A percentile compares a stretch with the other conserved stretches of the same genome.
Conservation (phyloP, 2,329 filamentous ascomycete genomes). For the Penicillium aurantiogriseum region DNA sequence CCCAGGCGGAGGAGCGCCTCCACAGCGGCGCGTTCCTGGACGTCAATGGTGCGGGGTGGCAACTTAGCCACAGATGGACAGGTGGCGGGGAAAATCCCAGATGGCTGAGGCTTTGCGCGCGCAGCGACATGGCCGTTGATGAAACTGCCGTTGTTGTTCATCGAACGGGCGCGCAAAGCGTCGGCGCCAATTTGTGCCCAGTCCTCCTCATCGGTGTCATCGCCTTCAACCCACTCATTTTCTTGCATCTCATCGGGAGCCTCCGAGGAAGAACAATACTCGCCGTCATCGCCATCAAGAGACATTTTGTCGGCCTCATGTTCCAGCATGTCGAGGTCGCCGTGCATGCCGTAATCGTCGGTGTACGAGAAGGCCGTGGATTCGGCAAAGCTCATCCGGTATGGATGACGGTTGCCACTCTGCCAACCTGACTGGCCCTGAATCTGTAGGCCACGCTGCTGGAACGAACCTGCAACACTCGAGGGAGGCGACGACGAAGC, state of each 20-base stretch:
- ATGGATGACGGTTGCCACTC: constrained; percentile 41
- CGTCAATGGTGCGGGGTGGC: constrained; percentile 38
- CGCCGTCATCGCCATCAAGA: constrained; percentile 64
- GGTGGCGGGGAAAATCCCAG: constrained; percentile 23
- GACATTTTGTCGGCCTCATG: constrained; percentile 96
- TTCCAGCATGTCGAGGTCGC: constrained; percentile 68
- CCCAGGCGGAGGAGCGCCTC: constrained; percentile 50
- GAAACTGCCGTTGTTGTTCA: constrained; percentile 47
- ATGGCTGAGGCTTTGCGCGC: constrained; percentile 21
- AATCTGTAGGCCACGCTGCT: constrained; percentile 49
- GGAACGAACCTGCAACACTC: constrained; percentile 49
- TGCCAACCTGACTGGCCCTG: constrained; percentile 39
- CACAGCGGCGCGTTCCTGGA: constrained; percentile 49
- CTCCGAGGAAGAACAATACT: constrained; percentile 73
- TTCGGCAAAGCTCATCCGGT: constrained; percentile 64
- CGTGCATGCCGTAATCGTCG: constrained; percentile 61
- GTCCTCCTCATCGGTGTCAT: constrained; percentile 92
- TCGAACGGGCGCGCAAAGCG: constrained; percentile 68
- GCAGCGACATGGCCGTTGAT: constrained; percentile 27
- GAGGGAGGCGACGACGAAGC: constrained; percentile 54
- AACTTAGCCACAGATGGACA: constrained; percentile 43
- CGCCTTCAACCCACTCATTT: constrained; percentile 78
- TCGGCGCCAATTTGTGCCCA: constrained; percentile 89
- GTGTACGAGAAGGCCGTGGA: constrained; percentile 73
- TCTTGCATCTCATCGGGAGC: constrained; percentile 63